Evolutionary conservation across 352 stramenopile species (phyloP).

Genomic region (Globisporangium cylindrosporum): DNA sequence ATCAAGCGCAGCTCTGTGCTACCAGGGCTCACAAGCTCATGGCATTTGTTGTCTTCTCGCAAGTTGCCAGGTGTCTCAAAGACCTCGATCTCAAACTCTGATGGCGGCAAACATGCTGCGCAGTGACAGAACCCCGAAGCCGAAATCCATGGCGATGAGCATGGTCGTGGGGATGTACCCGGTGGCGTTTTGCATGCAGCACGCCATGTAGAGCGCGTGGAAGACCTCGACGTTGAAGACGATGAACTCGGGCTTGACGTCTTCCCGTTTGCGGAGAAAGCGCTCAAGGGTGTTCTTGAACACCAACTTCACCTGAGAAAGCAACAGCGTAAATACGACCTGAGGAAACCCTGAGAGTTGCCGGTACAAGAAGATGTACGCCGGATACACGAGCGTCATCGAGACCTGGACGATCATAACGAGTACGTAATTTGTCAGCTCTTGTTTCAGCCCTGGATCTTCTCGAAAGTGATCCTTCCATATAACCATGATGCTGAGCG

Average conservation of each 20-base stretch:
- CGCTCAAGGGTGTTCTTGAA: background rate
- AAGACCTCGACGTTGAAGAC: constrained; percentile 28
- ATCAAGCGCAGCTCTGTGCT: no score
- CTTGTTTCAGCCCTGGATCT: background rate
- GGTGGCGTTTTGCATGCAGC: constrained; percentile 32
- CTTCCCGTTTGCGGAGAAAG: constrained; percentile 10
- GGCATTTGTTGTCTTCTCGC: no score
- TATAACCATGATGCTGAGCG: background rate
- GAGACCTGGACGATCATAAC: background rate
- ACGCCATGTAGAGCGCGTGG: constrained; percentile 12
- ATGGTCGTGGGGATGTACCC: constrained; percentile 24
- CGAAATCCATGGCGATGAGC: constrained; percentile 34
- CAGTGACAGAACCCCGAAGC: background rate
- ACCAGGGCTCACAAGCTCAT: no score
- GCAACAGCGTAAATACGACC: constrained; percentile 22
- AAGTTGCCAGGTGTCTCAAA: background rate
- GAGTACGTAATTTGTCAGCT: background rate
- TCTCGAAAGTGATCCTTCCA: background rate
- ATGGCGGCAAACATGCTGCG: background rate
- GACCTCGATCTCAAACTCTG: background rate
- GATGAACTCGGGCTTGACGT: constrained; percentile 39
- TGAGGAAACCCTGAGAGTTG: constrained; percentile 14
- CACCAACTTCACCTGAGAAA: constrained; percentile 27
- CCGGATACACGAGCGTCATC: constrained; percentile 26
- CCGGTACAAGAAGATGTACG: constrained; percentile 29